These are phyloP conservation scores for Theobroma cacao DNA, from an alignment of 345 rosid species.

Conservation along the genomic window DNA sequence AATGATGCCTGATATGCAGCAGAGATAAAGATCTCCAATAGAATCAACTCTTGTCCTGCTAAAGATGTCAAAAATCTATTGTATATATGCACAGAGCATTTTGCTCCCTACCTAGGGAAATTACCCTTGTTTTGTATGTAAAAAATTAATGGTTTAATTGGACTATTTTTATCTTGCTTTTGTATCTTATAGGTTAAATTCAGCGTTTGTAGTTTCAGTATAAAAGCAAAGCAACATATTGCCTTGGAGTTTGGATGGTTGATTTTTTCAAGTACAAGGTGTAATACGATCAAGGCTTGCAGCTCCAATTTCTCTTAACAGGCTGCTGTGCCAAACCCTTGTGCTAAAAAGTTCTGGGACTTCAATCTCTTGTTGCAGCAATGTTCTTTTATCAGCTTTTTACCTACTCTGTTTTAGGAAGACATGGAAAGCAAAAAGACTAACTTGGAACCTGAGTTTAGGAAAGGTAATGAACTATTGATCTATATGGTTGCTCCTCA, in stretches of 20 bases:
- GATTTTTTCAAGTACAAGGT: not conserved
- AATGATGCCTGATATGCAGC: not conserved
- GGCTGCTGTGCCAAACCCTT: not conserved
- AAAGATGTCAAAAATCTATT: not conserved
- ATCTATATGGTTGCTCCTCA: not conserved
- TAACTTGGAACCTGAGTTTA: not conserved
- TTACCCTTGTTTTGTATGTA: not conserved
- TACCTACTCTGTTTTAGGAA: not conserved
- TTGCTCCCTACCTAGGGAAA: not conserved
- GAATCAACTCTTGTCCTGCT: not conserved
- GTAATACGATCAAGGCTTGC: not conserved
- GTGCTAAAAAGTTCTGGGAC: not conserved
- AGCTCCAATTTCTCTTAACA: not conserved
- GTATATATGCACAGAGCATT: not conserved
- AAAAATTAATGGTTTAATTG: not conserved
- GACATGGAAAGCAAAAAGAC: not conserved
- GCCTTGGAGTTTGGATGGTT: not conserved
- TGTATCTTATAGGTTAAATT: not conserved
- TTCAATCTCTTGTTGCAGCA: not conserved
- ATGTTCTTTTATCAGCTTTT: not conserved
- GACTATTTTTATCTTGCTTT: not conserved
- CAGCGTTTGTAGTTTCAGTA: not conserved
- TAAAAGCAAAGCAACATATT: not conserved
- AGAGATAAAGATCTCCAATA: not conserved
- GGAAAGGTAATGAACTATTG: not conserved